Evolutionary conservation across 1,284 basidiomycete genomes (phyloP), one percentile per base, ranked within the genome.

Genomic region (Marasmius oreades): DNA sequence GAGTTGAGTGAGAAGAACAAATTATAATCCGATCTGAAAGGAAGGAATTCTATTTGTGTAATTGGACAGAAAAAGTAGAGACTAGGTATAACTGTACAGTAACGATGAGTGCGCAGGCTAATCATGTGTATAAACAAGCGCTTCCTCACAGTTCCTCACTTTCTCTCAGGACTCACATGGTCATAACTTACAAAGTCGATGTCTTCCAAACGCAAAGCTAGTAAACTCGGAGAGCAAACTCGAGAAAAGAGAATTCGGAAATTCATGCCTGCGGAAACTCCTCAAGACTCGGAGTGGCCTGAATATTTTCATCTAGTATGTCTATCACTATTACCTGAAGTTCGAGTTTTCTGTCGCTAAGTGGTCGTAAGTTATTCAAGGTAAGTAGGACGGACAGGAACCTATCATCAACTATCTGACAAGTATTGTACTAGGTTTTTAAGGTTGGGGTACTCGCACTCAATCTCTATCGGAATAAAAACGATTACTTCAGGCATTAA

Each of bases 1-100:
- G 92, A 87, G 65, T 77, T 95, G 63, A 91, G 88, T 62, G 84
- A 76, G 59, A 79, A 75, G 59, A 33, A 50, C 18, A 55, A 46
- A 48, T 43, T 55, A 39, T 50, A 26, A 50, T 31, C 28, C 28
- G 28, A 10, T 10, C 5, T 10, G 28, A 31, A 31, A 10, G 10
- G 10, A 31, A 31, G 28, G 10, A 10, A 31, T 5, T 4, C 10
- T 4, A 31, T 31, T 5, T 10, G 10, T 31, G 10, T 31, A 5
- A 5, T 31, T 4, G 28, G 28, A 31, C 28, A 31, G n/a, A 31
- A 5, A 10, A 31, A 31, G 28, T 31, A 31, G 28, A 31, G 28
- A 31, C 28, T 31, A 31, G 4, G 28, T n/a, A n/a, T n/a, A 31
- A 31, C 28, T 31, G 28, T 31, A 31, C 28, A 31, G 28, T 31